Evolutionary conservation across 2,329 filamentous ascomycete genomes (phyloP).

Genomic region (Hymenoscyphus albidus): DNA sequence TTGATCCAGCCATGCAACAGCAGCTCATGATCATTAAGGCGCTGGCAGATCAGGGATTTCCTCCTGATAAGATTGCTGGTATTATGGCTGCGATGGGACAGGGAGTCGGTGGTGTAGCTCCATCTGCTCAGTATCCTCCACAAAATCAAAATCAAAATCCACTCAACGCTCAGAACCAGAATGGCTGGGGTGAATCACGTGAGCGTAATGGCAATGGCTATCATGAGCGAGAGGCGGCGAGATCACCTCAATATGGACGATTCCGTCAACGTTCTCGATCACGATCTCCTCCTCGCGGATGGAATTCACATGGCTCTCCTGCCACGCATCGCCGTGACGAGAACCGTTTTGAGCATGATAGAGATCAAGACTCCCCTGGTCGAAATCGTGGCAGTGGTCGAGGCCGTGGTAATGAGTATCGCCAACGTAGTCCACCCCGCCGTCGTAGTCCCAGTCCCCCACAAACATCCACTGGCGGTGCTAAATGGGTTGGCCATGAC

Average conservation of each 20-base stretch:
- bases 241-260: constrained; percentile 54
- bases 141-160: constrained; percentile 28
- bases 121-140: constrained; percentile 20
- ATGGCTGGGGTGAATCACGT: constrained; percentile 48
- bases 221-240: constrained; percentile 47
- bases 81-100: constrained; percentile 40
- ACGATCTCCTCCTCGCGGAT: constrained; percentile 72
- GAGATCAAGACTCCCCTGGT: constrained; percentile 63
- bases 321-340: constrained; percentile 46
- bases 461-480: constrained; percentile 42
- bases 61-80: constrained; percentile 66
- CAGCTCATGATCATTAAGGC: constrained; percentile 73
- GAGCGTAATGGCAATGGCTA: constrained; percentile 47
- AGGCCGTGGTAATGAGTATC: constrained; percentile 63
- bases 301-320: constrained; percentile 59
- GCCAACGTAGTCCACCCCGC: constrained; percentile 80
- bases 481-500: constrained; percentile 81
- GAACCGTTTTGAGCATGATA: constrained; percentile 64
- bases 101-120: constrained; percentile 34
- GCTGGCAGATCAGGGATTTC: constrained; percentile 69
- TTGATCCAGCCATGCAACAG: constrained; percentile 57
- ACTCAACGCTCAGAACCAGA: constrained; percentile 39
- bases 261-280: constrained; percentile 67
- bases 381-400: constrained; percentile 55
- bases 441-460: constrained; percentile 60